Evolutionary conservation across 1,284 basidiomycete genomes (phyloP), one percentile per base, ranked within the genome.

Genomic region (Spongiforma sp.): DNA sequence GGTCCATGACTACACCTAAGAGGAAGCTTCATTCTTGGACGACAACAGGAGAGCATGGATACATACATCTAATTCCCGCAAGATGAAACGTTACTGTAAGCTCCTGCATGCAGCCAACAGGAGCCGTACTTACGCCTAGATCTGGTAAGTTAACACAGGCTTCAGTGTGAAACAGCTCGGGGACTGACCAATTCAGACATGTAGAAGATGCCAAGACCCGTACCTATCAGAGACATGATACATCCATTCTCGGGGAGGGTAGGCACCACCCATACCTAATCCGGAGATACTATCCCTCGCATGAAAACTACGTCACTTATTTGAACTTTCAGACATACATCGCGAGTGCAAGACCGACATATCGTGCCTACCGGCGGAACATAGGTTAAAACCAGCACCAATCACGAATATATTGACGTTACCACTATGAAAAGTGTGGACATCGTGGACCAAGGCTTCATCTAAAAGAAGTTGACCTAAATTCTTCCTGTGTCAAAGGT

Each of bases 391-490:
- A n/a, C 15, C 17, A 17, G 30, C 24, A 21, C 3, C 8, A 28
- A 46, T 9, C 26, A 21, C 28, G 52, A 30, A 36, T n/a, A 7
- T 46, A 9, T 36, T 26, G 9, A 34, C n/a, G 11, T 58, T 65
- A 64, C 64, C 54, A 57, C 30, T 11, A 65, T 10, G 39, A 65
- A 65, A n/a, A 64, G 58, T 11, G 54, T 57, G 10, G 64, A 60
- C 50, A 65, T 60, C 12, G 8, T 14, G 3, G 62, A 60, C 62
- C 64, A 65, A 9, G 59, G 34, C 19, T 39, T 64, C 48, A 60
- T 37, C 64, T 65, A 34, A 46, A 26, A 15, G 36, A 32, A 24
- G 24, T 48, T 43, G 64, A n/a, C 30, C 32, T 5, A 8, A n/a
- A 7, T 57, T 57, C 41, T 5, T 56, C 17, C 17, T 26, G 15